Percentiles rank a stretch among this genome's conserved stretches.
These are phyloP conservation scores for Malus asiatica DNA, from an alignment of 306 rosid species.

Conservation along the genomic window DNA sequence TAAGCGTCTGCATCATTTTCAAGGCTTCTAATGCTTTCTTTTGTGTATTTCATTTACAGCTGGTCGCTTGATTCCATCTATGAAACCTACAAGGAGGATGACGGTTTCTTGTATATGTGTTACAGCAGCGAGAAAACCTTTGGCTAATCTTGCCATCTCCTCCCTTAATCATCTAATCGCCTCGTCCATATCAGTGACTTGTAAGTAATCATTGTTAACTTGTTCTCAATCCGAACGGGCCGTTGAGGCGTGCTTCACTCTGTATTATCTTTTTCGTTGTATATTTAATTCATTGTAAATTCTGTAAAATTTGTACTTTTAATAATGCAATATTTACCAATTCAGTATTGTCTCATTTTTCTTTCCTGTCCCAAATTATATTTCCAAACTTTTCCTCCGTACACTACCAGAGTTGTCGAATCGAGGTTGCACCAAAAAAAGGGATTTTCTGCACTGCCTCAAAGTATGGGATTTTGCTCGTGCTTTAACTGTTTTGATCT, in stretches of 20 bases:
- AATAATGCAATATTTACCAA: background rate
- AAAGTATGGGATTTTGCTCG: too few relatives aligned
- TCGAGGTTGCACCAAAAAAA: too few relatives aligned
- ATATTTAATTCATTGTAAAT: background rate
- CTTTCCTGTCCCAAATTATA: too few relatives aligned
- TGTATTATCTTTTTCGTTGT: slow-evolving; percentile 2
- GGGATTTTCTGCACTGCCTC: too few relatives aligned
- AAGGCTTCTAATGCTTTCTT: slow-evolving; percentile 7
- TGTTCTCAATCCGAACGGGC: background rate
- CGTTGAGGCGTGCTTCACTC: background rate
- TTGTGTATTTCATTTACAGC: slow-evolving; percentile 23
- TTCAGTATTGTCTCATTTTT: background rate
- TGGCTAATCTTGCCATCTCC: slow-evolving; percentile 34
- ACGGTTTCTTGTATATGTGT: slow-evolving; percentile 91
- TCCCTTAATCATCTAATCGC: background rate
- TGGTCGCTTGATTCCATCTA: slow-evolving; percentile 27
- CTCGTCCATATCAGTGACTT: background rate
- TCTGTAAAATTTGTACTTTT: slow-evolving; percentile 8
- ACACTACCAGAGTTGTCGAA: too few relatives aligned
- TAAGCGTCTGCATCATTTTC: background rate
- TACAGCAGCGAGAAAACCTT: slow-evolving; percentile 88
- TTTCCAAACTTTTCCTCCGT: too few relatives aligned
- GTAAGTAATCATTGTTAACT: slow-evolving; percentile 7
- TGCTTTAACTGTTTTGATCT: too few relatives aligned
- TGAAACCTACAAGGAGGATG: slow-evolving; percentile 67